Percentiles rank a stretch among this genome's conserved stretches.
Evolutionary conservation across 1,284 basidiomycete species (phyloP).

Genomic region (Psilocybe mexicana): DNA sequence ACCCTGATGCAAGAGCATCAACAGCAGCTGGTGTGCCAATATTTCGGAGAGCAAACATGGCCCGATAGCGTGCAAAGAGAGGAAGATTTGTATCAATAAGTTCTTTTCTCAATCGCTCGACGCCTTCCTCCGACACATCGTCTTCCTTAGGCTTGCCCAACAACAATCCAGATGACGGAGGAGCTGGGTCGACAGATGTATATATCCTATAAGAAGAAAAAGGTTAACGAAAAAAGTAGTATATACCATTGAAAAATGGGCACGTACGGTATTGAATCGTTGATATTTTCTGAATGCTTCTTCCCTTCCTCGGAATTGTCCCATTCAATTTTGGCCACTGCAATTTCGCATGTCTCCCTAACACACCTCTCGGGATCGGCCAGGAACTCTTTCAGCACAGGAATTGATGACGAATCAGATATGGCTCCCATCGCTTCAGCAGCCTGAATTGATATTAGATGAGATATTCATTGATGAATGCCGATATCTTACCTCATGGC

Average conservation of each 20-base stretch:
- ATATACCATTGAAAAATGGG: not conserved
- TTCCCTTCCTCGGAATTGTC: slow-evolving; percentile 79
- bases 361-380: slow-evolving; percentile 79
- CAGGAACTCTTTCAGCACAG: slow-evolving; percentile 75
- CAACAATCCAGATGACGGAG: slow-evolving; percentile 67
- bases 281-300: slow-evolving; percentile 39
- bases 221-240: not conserved
- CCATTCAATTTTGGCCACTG: slow-evolving; percentile 93
- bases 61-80: slow-evolving; percentile 94
- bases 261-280: slow-evolving; percentile 41
- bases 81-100: slow-evolving; percentile 73
- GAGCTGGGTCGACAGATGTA: slow-evolving; percentile 95
- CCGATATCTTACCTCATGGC: slow-evolving; percentile 77
- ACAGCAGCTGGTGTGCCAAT: slow-evolving; percentile 83
- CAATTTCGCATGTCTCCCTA: slow-evolving; percentile 97
- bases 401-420: slow-evolving; percentile 66
- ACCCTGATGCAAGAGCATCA: slow-evolving; percentile 88
- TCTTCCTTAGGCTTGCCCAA: slow-evolving; percentile 51
- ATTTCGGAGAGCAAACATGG: slow-evolving; percentile 97
- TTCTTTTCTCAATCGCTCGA: slow-evolving; percentile 59
- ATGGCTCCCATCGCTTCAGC: slow-evolving; percentile 99
- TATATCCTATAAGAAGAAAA: slow-evolving; percentile 43
- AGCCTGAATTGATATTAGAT: slow-evolving; percentile 52
- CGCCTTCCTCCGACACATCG: slow-evolving; percentile 46
- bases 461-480: slow-evolving; percentile 7